These are phyloP conservation scores for Pisolithus albus DNA, from an alignment of 768 basidiomycete genomes.

Conservation along the genomic window DNA sequence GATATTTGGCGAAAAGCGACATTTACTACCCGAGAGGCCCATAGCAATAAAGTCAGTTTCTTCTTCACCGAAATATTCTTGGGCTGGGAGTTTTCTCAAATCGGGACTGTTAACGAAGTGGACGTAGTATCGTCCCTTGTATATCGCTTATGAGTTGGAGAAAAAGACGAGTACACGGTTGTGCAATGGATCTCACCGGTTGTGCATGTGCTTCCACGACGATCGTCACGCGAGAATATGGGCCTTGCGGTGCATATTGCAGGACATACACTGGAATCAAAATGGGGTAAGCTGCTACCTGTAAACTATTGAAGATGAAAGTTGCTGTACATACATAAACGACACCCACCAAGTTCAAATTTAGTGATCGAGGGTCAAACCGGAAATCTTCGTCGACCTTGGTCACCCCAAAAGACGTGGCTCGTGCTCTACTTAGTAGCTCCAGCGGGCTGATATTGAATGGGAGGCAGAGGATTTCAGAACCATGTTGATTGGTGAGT, in stretches of 20 bases:
- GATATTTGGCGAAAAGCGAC: conserved; percentile 11
- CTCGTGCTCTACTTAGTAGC: conserved; percentile 32
- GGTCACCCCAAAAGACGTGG: conserved; percentile 31
- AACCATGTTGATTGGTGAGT: conserved; percentile 40
- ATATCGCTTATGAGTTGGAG: background rate
- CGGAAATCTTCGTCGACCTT: conserved; percentile 32
- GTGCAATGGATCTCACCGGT: conserved; percentile 13
- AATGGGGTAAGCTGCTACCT: conserved; percentile 58
- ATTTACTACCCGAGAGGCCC: conserved; percentile 5
- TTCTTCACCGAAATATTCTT: conserved; percentile 17
- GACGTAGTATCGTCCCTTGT: conserved; percentile 22
- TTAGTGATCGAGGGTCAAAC: conserved; percentile 39
- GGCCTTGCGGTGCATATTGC: conserved; percentile 35
- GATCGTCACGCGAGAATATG: conserved; percentile 24
- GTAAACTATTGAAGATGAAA: conserved; percentile 6
- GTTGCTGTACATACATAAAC: background rate
- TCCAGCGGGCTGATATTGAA: conserved; percentile 50
- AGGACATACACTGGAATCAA: conserved; percentile 59
- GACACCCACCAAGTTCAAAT: conserved; percentile 38
- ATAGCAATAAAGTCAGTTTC: conserved; percentile 19
- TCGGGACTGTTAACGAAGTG: conserved; percentile 15
- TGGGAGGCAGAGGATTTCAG: conserved; percentile 49
- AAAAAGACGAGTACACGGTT: background rate
- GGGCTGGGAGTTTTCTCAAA: conserved; percentile 15
- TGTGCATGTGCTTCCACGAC: conserved; percentile 22